Conservation (phyloP, 257 asterid genomes). For the Przewalskia tangutica region DNA sequence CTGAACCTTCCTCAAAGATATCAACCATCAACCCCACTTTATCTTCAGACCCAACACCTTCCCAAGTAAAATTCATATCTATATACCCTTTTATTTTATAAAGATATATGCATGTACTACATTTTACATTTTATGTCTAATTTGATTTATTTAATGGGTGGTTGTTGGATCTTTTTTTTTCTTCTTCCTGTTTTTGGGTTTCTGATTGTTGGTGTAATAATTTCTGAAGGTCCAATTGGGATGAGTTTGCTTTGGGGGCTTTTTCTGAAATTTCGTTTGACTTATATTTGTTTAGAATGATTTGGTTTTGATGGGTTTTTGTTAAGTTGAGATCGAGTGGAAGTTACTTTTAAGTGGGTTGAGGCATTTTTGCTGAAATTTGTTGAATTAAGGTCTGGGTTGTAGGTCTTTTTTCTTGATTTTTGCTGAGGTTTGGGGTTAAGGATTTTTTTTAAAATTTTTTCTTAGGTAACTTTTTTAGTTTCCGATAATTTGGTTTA, state of each 20-base stretch:
- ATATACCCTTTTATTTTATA: no score
- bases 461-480: neutral
- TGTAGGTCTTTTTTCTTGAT: neutral
- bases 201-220: no score
- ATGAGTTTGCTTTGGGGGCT: no score
- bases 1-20: slow-evolving; percentile 21
- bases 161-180: neutral
- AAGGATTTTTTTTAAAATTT: neutral
- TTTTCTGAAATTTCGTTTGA: no score
- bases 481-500: neutral
- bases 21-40: no score
- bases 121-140: no score
- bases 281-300: no score
- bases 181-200: no score
- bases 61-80: no score
- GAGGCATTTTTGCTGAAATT: neutral
- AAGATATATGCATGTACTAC: no score
- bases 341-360: neutral
- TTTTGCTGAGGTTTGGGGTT: neutral
- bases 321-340: neutral
- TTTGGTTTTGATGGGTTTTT: neutral
- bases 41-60: no score
- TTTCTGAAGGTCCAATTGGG: neutral
- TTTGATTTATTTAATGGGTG: neutral
- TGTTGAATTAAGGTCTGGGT: neutral